Evolutionary conservation across 768 basidiomycete species (phyloP), one percentile per base, ranked within the genome.

Genomic region (Lentinula edodes): DNA sequence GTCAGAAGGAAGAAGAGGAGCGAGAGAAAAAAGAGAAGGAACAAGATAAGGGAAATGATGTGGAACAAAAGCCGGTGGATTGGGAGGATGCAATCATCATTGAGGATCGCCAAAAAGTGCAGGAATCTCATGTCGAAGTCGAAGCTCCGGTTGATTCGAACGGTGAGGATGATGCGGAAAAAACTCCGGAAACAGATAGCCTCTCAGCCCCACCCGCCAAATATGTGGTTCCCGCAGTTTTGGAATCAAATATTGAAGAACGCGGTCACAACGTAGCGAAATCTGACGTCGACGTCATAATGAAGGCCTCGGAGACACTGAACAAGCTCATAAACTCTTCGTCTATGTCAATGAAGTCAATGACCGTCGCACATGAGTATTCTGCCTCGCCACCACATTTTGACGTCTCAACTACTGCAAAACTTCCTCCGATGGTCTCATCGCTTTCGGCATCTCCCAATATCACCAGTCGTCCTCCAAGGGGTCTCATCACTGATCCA

Each of bases 1-100:
- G 55, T 5, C 35, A 55, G 42, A 32, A 51, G 41, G 38, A 61
- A 41, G 61, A 61, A 34, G 59, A 61, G 59, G 18, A 56, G 20
- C 36, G 54, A 23, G 57, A 52, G 41, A 60, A 60, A 18, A 38
- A 60, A 18, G 34, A 42, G 35, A 34, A 9, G 15, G 41, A 60
- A 34, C 7, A 38, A 10, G 41, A 10, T 6, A 52, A 39, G 20
- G 59, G 10, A n/a, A 15, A 41, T 8, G 38, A 41, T 5, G 20
- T n/a, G n/a, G 50, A 38, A 34, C 16, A 23, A 52, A n/a, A 32
- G 50, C 34, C 20, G 48, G 18, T 39, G 18, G 18, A 50, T 32
- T 16, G n/a, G 46, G 18, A 32, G 32, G 59, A 52, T 16, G 48
- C 8, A 15, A 28, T 23, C 7, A n/a, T 20, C 23, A 23, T 34